These are phyloP conservation scores for Penicillium vulpinum DNA, from an alignment of 2,329 filamentous ascomycete species.

Conservation along the genomic window DNA sequence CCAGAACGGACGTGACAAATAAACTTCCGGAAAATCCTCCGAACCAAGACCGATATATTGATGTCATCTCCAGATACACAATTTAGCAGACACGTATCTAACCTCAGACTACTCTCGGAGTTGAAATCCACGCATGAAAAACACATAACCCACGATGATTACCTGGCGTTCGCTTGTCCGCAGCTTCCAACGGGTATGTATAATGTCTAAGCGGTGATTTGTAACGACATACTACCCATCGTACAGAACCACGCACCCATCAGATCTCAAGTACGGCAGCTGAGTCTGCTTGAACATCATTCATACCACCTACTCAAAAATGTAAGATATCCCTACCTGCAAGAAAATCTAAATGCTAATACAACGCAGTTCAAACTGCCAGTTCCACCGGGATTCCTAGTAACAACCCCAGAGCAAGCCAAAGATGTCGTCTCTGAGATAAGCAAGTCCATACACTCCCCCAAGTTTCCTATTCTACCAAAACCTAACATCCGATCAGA, in stretches of 20 bases:
- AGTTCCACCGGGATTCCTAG: conserved; percentile 28
- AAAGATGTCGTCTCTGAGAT: conserved; percentile 27
- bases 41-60: background rate
- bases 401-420: conserved; percentile 25
- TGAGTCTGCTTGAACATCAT: conserved; percentile 4
- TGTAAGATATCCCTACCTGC: background rate
- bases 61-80: conserved; percentile 8
- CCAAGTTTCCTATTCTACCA: background rate
- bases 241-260: background rate
- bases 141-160: background rate
- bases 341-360: background rate
- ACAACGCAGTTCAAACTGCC: conserved; percentile 26
- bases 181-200: background rate
- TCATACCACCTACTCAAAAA: conserved; percentile 5
- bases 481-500: conserved; percentile 11
- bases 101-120: background rate
- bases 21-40: conserved; percentile 4
- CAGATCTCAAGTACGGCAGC: background rate
- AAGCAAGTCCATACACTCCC: conserved; percentile 12
- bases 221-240: background rate
- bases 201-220: background rate
- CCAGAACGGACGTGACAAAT: background rate
- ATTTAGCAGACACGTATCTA: background rate
- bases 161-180: conserved; percentile 1
- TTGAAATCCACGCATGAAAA: background rate